Evolutionary conservation across 352 stramenopile genomes (phyloP), one percentile per base, ranked within the genome.

Genomic region (Saprolegnia parasitica): DNA sequence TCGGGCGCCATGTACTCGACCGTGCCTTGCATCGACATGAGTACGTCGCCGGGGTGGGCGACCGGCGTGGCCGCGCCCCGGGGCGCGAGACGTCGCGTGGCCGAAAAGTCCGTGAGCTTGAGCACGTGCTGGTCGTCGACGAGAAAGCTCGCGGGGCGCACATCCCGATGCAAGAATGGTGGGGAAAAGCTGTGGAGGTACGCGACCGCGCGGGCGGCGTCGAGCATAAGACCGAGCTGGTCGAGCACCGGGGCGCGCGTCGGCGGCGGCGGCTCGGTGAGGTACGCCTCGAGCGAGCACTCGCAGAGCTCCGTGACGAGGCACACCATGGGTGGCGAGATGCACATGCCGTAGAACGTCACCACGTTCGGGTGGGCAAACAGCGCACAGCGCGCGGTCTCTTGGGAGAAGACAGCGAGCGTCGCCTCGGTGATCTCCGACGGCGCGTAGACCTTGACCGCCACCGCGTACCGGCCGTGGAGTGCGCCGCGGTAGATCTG

Each of bases 401-500:
- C 83, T 16, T 83, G 77, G 0, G 75, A 80, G 57, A 90, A 89
- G 47, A 71, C 73, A 0, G 78, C 77, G 0, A 90, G 73, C 0
- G 74, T 76, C 40, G 80, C 77, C 26, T 92, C 83, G 0, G 73
- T 81, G 20, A 91, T 50, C 10, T 81, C 55, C 0, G 71, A 73
- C 0, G 84, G 84, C 4, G 81, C 88, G 66, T 91, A 93, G 26
- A 93, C 84, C 65, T 93, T 93, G 54, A 91, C 77, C 6, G 85
- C 85, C 0, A 93, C 84, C 0, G 75, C 72, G 10, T 72, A 68
- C 37, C 77, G 83, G 26, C 74, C 80, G 57, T 87, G 65, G 23
- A 93, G 74, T 13, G 73, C 65, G 16, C 85, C 85, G 52, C 76
- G 77, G 64, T 87, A 91, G 26, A 93, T 83, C 2, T 80, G 67